phyloP scores from a whole-genome alignment of 495 filamentous ascomycete species.

The Talaromyces trachyspermus region DNA sequence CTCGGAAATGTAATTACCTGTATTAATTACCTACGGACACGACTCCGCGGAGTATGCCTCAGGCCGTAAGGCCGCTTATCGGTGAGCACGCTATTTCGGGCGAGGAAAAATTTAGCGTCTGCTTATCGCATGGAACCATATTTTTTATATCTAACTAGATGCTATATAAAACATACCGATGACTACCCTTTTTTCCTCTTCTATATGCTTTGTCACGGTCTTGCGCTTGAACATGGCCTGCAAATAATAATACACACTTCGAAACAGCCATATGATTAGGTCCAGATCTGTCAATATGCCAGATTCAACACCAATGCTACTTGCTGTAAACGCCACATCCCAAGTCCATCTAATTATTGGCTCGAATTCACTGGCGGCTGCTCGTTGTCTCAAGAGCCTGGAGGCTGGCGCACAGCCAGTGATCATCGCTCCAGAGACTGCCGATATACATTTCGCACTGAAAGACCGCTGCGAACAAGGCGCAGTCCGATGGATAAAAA shows the following conservation, averaged over 20 bases:
- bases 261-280: too few relatives aligned
- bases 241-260: too few relatives aligned
- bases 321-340: slow-evolving; percentile 63
- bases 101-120: neutral
- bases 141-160: neutral
- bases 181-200: too few relatives aligned
- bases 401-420: slow-evolving; percentile 82
- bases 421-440: slow-evolving; percentile 64
- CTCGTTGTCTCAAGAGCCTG: slow-evolving; percentile 71
- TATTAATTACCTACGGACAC: too few relatives aligned
- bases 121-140: neutral
- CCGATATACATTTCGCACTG: slow-evolving; percentile 62
- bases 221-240: too few relatives aligned
- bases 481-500: slow-evolving; percentile 62
- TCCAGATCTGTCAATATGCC: too few relatives aligned
- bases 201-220: too few relatives aligned
- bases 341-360: slow-evolving; percentile 86
- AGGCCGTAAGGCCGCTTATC: neutral
- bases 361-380: slow-evolving; percentile 75
- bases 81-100: neutral
- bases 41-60: too few relatives aligned
- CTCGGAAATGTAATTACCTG: neutral
- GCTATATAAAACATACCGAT: too few relatives aligned
- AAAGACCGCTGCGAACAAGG: slow-evolving; percentile 64
- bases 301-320: slow-evolving; percentile 51